Percentiles rank a stretch among this genome's conserved stretches.
These are phyloP conservation scores for Dothiorella sarmentorum DNA, from an alignment of 2,329 filamentous ascomycete species.

Conservation along the genomic window DNA sequence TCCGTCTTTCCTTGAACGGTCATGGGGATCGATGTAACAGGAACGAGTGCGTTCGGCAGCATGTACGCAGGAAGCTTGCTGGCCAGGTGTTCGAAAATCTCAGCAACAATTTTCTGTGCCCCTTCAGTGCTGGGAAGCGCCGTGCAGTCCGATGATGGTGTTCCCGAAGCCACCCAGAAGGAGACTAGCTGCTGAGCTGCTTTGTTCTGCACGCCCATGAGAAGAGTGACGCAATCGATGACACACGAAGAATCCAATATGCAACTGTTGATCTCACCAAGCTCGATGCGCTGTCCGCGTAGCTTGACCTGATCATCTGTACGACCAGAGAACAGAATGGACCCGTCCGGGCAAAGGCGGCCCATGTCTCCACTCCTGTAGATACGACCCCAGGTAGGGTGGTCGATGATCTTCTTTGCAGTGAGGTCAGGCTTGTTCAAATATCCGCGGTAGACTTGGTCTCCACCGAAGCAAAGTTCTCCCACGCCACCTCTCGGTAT, in stretches of 20 bases:
- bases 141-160: constrained; percentile 29
- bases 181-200: constrained; percentile 56
- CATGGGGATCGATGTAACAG: constrained; percentile 65
- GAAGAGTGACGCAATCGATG: constrained; percentile 61
- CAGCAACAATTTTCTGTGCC: constrained; percentile 26
- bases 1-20: constrained; percentile 76
- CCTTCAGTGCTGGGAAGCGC: constrained; percentile 38
- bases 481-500: constrained; percentile 71
- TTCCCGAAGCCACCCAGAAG: constrained; percentile 60
- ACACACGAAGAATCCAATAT: constrained; percentile 54
- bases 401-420: constrained; percentile 63
- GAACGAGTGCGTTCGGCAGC: constrained; percentile 71
- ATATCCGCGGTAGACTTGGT: constrained; percentile 74
- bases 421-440: constrained; percentile 64
- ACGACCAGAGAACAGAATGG: constrained; percentile 68
- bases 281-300: constrained; percentile 74
- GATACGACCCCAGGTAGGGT: constrained; percentile 66
- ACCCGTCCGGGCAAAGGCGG: constrained; percentile 72
- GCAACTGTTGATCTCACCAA: constrained; percentile 68
- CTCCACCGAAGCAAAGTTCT: constrained; percentile 82
- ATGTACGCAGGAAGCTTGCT: constrained; percentile 68
- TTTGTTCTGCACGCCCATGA: constrained; percentile 45
- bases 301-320: constrained; percentile 80
- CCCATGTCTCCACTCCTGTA: constrained; percentile 84
- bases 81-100: constrained; percentile 55